Percentiles rank a stretch among this genome's conserved stretches.
Evolutionary conservation across 2,329 filamentous ascomycete species (phyloP).

Genomic region (Alternaria triticimaculans): DNA sequence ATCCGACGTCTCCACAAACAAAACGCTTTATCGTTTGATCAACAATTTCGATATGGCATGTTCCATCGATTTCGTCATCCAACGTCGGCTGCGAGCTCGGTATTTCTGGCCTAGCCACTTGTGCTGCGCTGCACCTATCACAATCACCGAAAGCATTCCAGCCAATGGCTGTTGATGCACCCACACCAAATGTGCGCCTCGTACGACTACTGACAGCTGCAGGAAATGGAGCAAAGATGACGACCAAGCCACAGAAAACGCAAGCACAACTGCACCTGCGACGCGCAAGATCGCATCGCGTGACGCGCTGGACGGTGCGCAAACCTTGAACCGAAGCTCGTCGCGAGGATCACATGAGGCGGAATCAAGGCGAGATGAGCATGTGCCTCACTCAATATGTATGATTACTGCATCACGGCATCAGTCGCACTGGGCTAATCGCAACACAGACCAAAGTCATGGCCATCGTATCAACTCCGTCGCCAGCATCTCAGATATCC

Average conservation of each 20-base stretch:
- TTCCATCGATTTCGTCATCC: constrained; percentile 32
- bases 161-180: constrained; percentile 9
- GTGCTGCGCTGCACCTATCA: constrained; percentile 25
- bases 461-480: constrained; percentile 49
- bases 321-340: constrained; percentile 37
- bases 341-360: constrained; percentile 52
- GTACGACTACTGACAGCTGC: constrained; percentile 28
- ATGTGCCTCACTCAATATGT: constrained; percentile 71
- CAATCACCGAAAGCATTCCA: constrained; percentile 13
- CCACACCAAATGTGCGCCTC: constrained; percentile 2
- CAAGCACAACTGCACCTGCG: constrained; percentile 26
- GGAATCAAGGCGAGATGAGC: constrained; percentile 59
- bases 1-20: constrained; percentile 29
- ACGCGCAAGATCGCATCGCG: constrained; percentile 50
- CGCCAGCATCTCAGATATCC: constrained; percentile 52
- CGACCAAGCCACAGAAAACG: constrained; percentile 36
- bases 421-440: constrained; percentile 22
- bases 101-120: constrained; percentile 28
- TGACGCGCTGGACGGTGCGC: constrained; percentile 46
- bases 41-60: constrained; percentile 7
- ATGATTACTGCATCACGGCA: constrained; percentile 43
- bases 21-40: constrained; percentile 15
- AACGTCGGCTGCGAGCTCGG: constrained; percentile 19
- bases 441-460: constrained; percentile 56
- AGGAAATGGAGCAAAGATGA: constrained; percentile 55